Percentiles rank a stretch among this genome's conserved stretches.
These are phyloP conservation scores for Ilyonectria destructans DNA, from an alignment of 2,329 filamentous ascomycete species.

Conservation along the genomic window DNA sequence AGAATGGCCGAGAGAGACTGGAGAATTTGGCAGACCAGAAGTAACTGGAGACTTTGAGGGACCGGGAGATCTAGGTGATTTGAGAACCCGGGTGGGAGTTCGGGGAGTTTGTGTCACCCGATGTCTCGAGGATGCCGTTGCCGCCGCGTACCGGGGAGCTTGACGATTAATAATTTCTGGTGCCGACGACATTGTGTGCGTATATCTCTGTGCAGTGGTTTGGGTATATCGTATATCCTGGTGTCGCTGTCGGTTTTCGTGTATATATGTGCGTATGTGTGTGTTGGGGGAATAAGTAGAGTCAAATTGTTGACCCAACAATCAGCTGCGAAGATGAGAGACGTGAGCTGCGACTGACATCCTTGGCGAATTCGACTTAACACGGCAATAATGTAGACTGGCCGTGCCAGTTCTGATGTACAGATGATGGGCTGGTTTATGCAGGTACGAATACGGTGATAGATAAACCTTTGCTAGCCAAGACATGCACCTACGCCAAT, in stretches of 20 bases:
- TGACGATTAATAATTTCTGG: not conserved
- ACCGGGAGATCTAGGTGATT: not conserved
- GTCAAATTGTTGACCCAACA: not conserved
- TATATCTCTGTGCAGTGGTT: not conserved
- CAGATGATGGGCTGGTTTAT: not conserved
- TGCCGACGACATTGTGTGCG: not conserved
- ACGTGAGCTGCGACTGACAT: not conserved
- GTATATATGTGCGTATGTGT: not conserved
- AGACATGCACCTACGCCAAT: not conserved
- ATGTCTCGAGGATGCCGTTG: constrained; percentile 4
- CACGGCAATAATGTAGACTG: not conserved
- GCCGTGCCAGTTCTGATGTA: too few species aligned
- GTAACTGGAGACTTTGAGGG: not conserved
- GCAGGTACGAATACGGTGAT: constrained; percentile 11
- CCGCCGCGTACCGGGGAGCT: constrained; percentile 1
- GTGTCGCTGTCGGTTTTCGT: not conserved
- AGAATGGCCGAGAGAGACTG: not conserved
- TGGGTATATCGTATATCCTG: not conserved
- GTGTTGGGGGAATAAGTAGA: not conserved
- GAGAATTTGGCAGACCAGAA: not conserved
- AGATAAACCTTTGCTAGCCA: not conserved
- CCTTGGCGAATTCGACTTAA: not conserved
- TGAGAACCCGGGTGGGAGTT: not conserved
- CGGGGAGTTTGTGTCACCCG: not conserved
- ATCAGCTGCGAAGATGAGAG: not conserved